phyloP scores from a whole-genome alignment of 148 eudicot genomes.

The Diospyros lotus region DNA sequence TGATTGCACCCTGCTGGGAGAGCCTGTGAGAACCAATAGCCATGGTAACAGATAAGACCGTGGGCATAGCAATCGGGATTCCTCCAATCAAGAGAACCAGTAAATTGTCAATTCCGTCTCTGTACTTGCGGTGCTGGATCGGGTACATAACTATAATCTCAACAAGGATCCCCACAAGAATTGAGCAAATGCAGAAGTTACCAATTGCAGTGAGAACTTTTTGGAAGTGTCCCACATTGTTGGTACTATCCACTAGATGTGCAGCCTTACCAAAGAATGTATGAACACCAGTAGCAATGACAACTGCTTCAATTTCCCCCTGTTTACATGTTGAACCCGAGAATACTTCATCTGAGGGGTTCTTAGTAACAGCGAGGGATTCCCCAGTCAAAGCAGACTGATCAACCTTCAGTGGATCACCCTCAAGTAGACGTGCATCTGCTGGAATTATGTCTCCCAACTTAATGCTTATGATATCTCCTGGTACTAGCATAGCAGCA shows the following conservation, averaged over 20 bases:
- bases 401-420: conserved; percentile 64
- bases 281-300: conserved; percentile 69
- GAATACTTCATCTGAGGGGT: conserved; percentile 62
- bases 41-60: conserved; percentile 72
- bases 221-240: conserved; percentile 73
- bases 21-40: conserved; percentile 73
- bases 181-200: conserved; percentile 66
- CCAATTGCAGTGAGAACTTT: conserved; percentile 64
- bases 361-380: conserved; percentile 57
- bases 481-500: conserved; percentile 61
- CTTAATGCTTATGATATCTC: conserved; percentile 65
- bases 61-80: conserved; percentile 73
- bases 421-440: conserved; percentile 73
- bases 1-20: conserved; percentile 71
- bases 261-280: conserved; percentile 83
- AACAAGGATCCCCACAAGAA: conserved; percentile 55
- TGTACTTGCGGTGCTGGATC: conserved; percentile 47
- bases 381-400: conserved; percentile 76
- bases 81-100: conserved; percentile 67
- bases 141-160: conserved; percentile 61
- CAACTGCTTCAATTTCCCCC: conserved; percentile 73
- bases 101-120: conserved; percentile 62
- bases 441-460: conserved; percentile 73
- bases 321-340: conserved; percentile 77
- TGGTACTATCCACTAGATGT: conserved; percentile 69